phyloP scores from a whole-genome alignment of 2,329 filamentous ascomycete genomes.

The Drechslera avenae region DNA sequence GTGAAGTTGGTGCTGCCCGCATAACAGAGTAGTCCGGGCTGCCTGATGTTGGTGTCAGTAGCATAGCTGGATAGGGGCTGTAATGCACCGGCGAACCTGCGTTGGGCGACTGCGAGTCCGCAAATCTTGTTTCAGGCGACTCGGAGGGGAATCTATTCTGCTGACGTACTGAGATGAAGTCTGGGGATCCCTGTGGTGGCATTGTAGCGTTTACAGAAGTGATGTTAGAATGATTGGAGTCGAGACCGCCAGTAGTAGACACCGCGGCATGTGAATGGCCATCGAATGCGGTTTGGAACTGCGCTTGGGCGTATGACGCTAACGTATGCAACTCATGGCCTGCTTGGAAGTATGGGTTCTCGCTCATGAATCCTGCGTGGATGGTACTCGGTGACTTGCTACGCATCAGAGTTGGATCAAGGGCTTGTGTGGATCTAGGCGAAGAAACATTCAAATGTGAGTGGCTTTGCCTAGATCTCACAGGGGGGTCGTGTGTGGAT shows the following conservation, averaged over 20 bases:
- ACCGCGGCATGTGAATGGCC: conserved; percentile 25
- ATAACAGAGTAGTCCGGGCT: conserved; percentile 40
- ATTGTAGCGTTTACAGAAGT: conserved; percentile 29
- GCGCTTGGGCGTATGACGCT: conserved; percentile 18
- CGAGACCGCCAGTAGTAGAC: conserved; percentile 23
- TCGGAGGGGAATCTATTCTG: conserved; percentile 33
- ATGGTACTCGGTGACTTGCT: conserved; percentile 21
- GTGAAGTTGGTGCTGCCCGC: conserved; percentile 25
- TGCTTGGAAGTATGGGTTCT: conserved; percentile 18
- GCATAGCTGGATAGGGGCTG: conserved; percentile 52
- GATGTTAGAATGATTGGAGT: conserved; percentile 19
- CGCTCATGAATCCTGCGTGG: conserved; percentile 19
- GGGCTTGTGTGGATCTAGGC: conserved; percentile 25
- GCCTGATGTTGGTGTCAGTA: conserved; percentile 51
- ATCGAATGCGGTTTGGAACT: conserved; percentile 31
- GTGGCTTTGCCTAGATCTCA: conserved; percentile 28
- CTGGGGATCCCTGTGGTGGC: conserved; percentile 29
- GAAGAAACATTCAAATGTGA: conserved; percentile 32
- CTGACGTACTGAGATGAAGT: conserved; percentile 28
- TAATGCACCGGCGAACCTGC: conserved; percentile 48
- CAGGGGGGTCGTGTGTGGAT: conserved; percentile 23
- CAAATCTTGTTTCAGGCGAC: conserved; percentile 29
- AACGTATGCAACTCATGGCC: conserved; percentile 9
- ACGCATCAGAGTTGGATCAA: conserved; percentile 37
- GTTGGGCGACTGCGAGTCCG: conserved; percentile 47